These are phyloP conservation scores for Monosporascus sp. DNA, from an alignment of 2,329 filamentous ascomycete genomes.

Conservation along the genomic window DNA sequence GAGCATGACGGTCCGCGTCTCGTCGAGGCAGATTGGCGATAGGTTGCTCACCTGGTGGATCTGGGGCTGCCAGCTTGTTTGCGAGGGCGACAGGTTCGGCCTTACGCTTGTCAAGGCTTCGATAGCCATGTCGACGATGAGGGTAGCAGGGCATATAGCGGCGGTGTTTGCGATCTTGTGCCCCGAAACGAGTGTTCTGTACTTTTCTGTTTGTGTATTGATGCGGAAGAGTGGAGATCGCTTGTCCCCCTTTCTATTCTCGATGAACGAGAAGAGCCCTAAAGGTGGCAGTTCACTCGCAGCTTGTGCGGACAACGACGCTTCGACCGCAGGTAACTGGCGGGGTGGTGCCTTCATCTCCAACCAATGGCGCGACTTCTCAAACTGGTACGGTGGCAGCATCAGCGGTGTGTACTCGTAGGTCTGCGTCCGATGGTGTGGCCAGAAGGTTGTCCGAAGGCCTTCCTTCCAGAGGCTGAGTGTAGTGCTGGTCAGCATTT, in stretches of 20 bases:
- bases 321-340: constrained; percentile 2
- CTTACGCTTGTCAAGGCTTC: constrained; percentile 26
- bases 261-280: constrained; percentile 23
- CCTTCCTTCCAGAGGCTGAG: constrained; percentile 34
- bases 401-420: constrained; percentile 13
- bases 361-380: constrained; percentile 32
- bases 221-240: constrained; percentile 32
- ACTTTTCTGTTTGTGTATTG: constrained; percentile 31
- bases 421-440: constrained; percentile 25
- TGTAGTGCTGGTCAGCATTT: constrained; percentile 19
- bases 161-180: constrained; percentile 34
- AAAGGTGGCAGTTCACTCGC: constrained; percentile 6
- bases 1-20: constrained; percentile 10
- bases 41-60: constrained; percentile 8
- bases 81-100: constrained; percentile 11
- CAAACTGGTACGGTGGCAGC: constrained; percentile 38
- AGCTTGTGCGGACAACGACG: not conserved
- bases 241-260: constrained; percentile 19
- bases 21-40: constrained; percentile 12
- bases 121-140: constrained; percentile 27
- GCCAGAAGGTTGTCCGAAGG: constrained; percentile 31
- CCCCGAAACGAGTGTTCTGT: constrained; percentile 25
- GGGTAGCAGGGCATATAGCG: constrained; percentile 30
- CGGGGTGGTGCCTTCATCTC: constrained; percentile 17
- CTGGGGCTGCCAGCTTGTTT: constrained; percentile 17